Percentiles rank a stretch among this genome's conserved stretches.
Evolutionary conservation across 495 filamentous ascomycete species (phyloP).

Genomic region (Neurospora discreta): DNA sequence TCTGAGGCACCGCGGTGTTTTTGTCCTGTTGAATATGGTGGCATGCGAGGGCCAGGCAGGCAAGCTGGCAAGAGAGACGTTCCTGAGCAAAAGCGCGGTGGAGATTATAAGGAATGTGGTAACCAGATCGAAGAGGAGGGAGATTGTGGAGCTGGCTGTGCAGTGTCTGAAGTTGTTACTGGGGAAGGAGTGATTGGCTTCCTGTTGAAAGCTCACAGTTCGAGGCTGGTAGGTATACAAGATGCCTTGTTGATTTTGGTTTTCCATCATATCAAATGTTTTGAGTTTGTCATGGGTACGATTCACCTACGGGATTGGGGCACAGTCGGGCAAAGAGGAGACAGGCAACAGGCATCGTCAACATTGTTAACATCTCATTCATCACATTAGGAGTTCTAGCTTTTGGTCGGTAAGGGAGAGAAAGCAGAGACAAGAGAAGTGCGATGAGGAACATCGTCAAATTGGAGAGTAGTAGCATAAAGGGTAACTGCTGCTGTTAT

Average conservation of each 20-base stretch:
- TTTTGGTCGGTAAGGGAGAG: not conserved
- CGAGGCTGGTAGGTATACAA: not conserved
- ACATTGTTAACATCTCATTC: not conserved
- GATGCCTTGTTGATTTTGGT: not conserved
- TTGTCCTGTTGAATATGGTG: conserved; percentile 58
- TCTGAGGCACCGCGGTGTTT: conserved; percentile 65
- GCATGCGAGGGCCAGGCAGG: conserved; percentile 40
- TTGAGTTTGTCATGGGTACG: not conserved
- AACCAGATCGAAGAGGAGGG: conserved; percentile 50
- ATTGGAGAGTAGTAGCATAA: not conserved
- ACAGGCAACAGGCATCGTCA: not conserved
- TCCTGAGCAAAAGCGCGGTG: conserved; percentile 41
- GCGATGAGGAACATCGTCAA: not conserved
- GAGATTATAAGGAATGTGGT: conserved; percentile 51
- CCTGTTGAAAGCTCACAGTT: not conserved
- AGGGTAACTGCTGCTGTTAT: not conserved
- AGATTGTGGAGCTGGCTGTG: conserved; percentile 53
- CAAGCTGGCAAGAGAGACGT: conserved; percentile 32
- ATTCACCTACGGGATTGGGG: not conserved
- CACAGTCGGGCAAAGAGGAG: not conserved
- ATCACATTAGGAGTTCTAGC: not conserved
- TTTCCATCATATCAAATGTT: not conserved
- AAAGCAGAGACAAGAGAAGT: not conserved
- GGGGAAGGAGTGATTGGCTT: conserved; percentile 12
- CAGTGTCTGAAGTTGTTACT: conserved; percentile 52